Evolutionary conservation across 1,284 basidiomycete species (phyloP), one percentile per base, ranked within the genome.

Genomic region (Athelia sp.): DNA sequence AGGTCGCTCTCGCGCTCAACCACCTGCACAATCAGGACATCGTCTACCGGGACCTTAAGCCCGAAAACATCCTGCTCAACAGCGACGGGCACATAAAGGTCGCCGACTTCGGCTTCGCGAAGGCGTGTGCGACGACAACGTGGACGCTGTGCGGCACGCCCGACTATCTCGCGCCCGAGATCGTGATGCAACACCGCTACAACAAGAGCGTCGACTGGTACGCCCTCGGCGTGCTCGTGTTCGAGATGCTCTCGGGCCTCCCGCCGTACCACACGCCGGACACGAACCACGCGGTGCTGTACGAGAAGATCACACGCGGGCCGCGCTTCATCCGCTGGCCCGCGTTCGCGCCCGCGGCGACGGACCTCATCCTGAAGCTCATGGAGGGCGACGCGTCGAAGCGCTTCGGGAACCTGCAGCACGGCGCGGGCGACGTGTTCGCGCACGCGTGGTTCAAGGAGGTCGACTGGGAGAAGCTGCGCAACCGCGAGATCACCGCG

Each of bases 191-290:
- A 56, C 87, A 90, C 56, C 87, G 94, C 2, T 98, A 99, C 73
- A 98, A 97, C 75, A 98, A 98, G 70, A 89, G 84, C 58, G 96
- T 99, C 1, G 97, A 99, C 64, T 99, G 96, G 96, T 99, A 98
- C 68, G 95, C 97, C 0, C 81, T 99, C 29, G 96, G 96, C 45
- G 93, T 99, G 23, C 79, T 99, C 64, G 85, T 98, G 47, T 99
- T 93, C 67, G 96, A 99, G 67, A 99, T 98, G 89, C 86, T 98
- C 53, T 86, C 90, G 3, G 91, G 90, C 4, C 82, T 88, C 15
- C 89, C 89, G 4, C 89, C 89, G 0, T 88, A 82, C 65, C 85
- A 89, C 64, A 76, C 81, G 61, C 71, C 77, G 19, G 82, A 85
- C 53, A 74, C 73, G 45, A 83, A 83, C 54, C 84, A 81, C 26